A percentile compares a stretch with the other conserved stretches of the same genome.
Evolutionary conservation across 805 yeast genomes (phyloP).

Genomic region (Candida berthetii): DNA sequence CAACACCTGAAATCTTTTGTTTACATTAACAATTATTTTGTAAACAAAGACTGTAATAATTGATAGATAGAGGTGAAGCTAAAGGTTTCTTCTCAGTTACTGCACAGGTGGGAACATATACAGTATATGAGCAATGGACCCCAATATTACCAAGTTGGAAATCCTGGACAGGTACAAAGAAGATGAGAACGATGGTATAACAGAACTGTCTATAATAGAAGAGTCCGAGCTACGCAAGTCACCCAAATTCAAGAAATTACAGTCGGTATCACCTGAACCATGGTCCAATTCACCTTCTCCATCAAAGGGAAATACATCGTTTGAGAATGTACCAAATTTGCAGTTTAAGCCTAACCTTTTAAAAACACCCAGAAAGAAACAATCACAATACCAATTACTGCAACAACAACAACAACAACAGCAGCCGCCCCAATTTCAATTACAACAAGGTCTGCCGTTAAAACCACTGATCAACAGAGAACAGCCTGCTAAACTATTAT

Average conservation of each 20-base stretch:
- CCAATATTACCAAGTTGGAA: slow-evolving; percentile 1
- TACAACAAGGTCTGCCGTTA: too few relatives aligned
- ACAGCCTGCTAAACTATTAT: slow-evolving; percentile 3
- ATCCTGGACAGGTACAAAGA: slow-evolving; percentile 19
- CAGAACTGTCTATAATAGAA: slow-evolving; percentile 17
- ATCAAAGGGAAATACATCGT: slow-evolving; percentile 10
- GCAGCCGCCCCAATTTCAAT: too few relatives aligned
- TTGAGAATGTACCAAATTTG: slow-evolving; percentile 17
- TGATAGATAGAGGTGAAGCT: background rate
- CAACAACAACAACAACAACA: background rate
- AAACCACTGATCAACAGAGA: slow-evolving; percentile 8
- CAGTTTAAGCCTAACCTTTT: too few relatives aligned
- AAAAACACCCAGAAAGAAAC: too few relatives aligned
- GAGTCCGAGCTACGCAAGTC: slow-evolving; percentile 20
- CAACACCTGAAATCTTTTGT: background rate
- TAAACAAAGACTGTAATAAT: background rate
- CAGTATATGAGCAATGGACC: background rate
- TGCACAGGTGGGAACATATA: too few relatives aligned
- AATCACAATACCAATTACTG: slow-evolving; percentile 11
- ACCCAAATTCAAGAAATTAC: slow-evolving; percentile 18
- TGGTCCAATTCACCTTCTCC: slow-evolving; percentile 18
- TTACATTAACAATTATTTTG: too few relatives aligned
- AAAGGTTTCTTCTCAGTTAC: too few relatives aligned
- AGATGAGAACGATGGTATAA: slow-evolving; percentile 12
- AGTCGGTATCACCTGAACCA: slow-evolving; percentile 15